Evolutionary conservation across 257 asterid species (phyloP).

Genomic region (Solanum arcanum): DNA sequence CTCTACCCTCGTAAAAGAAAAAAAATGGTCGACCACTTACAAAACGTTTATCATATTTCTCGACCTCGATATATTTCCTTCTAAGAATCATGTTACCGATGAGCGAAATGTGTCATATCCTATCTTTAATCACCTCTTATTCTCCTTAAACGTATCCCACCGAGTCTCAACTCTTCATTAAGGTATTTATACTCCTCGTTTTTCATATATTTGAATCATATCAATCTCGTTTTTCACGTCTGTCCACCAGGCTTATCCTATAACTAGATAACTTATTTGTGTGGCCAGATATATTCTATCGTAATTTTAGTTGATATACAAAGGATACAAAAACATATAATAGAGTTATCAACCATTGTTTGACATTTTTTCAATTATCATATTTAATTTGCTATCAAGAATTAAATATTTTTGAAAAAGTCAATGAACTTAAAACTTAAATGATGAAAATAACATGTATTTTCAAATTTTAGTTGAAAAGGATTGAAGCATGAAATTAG

Average conservation of each 20-base stretch:
- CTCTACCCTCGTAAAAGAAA: neutral
- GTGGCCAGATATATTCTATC: no score
- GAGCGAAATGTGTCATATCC: neutral
- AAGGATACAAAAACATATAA: no score
- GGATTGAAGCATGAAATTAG: neutral
- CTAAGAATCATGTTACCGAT: neutral
- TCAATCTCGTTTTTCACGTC: neutral
- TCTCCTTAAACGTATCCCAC: neutral
- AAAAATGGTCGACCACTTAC: neutral
- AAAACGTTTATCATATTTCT: neutral
- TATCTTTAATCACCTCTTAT: neutral
- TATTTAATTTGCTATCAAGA: neutral
- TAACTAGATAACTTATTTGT: neutral
- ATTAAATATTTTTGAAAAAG: neutral
- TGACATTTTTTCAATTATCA: neutral
- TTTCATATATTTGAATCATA: neutral
- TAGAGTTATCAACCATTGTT: neutral
- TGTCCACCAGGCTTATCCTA: no score
- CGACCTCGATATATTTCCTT: fast-evolving
- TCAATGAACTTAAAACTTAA: neutral
- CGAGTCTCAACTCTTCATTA: neutral
- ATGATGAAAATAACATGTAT: neutral
- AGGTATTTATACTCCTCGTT: fast-evolving
- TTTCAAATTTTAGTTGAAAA: neutral
- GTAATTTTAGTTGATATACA: neutral